Evolutionary conservation across 106 monocot genomes (phyloP), one percentile per base, ranked within the genome.

Genomic region (Iris macrosiphon): DNA sequence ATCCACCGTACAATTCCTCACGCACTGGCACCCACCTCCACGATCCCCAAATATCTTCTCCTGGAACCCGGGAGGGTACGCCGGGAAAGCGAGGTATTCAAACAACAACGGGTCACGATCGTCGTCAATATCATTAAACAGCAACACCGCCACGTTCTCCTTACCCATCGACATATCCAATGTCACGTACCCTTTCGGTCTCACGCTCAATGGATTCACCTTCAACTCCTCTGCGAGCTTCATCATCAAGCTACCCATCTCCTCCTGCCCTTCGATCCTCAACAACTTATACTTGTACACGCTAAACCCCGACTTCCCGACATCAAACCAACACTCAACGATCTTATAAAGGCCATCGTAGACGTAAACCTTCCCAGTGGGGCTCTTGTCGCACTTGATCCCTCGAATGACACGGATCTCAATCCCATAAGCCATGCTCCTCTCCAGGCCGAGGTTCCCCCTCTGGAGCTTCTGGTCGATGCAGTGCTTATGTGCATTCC

Each of bases 81-180:
- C 55, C 1, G 90, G 90, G 0, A 56, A 55, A 31, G 55, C 40
- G 22, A 84, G 67, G 39, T 99, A 99, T 45, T 99, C 78, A 49
- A 81, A 99, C n/a, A 73, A 55, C 18, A 87, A 28, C 19, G 98
- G 98, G 47, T 83, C 80, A 19, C 33, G 59, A 43, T 91, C 87
- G 27, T 73, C 83, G 46, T 99, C 98, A 1, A 99, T 78, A 24
- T 87, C 78, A 45, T 99, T 99, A 42, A 79, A 99, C 23, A 99
- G n/a, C 0, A 64, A 59, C 21, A 99, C 75, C 0, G 87, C 72
- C 8, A 78, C 49, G 4, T 64, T 84, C 58, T 99, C 98, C 60
- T 49, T 80, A 8, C 87, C 91, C 61, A 54, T 61, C 1, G 91
- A 83, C 27, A 99, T 79, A 46, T 99, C 98, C 13, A 75, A 57